Conservation (phyloP, 2,329 filamentous ascomycete species). For the Pestalotiopsis sp. region DNA sequence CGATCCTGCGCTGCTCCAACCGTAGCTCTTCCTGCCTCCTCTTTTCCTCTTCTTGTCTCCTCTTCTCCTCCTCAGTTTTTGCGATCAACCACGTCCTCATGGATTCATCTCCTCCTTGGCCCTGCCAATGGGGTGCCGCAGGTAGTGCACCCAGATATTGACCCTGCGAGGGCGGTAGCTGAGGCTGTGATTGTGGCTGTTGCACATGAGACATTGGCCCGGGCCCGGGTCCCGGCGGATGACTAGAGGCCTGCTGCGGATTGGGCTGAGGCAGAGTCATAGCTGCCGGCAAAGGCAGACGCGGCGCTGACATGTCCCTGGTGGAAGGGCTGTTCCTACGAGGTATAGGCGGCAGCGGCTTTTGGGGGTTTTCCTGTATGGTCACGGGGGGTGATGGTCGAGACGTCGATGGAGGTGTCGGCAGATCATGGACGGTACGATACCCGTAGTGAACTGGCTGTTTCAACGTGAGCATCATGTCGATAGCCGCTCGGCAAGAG, state of each 20-base stretch:
- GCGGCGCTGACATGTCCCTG: conserved; percentile 68
- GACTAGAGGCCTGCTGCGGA: conserved; percentile 30
- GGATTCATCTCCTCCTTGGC: conserved; percentile 68
- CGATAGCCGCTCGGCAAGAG: conserved; percentile 16
- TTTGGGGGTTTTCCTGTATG: conserved; percentile 48
- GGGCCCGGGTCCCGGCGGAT: conserved; percentile 27
- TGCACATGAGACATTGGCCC: conserved; percentile 31
- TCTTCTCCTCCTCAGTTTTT: conserved; percentile 73
- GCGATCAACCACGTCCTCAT: conserved; percentile 73
- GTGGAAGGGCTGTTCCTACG: conserved; percentile 47
- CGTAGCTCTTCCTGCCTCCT: conserved; percentile 65
- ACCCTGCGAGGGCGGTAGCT: conserved; percentile 34
- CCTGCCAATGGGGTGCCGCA: conserved; percentile 67
- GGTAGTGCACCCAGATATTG: conserved; percentile 57
- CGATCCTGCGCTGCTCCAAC: conserved; percentile 71
- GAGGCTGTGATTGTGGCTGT: conserved; percentile 18
- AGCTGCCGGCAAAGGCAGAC: conserved; percentile 68
- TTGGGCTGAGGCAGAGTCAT: conserved; percentile 57
- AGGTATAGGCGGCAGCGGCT: conserved; percentile 38
- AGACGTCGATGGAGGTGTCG: conserved; percentile 57
- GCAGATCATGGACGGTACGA: conserved; percentile 63
- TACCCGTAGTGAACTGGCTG: conserved; percentile 62
- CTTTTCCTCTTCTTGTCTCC: conserved; percentile 74
- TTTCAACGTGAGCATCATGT: conserved; percentile 63
- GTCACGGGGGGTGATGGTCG: conserved; percentile 57